These are phyloP conservation scores for Xylaria sp. DNA, from an alignment of 2,329 filamentous ascomycete species.

Conservation along the genomic window DNA sequence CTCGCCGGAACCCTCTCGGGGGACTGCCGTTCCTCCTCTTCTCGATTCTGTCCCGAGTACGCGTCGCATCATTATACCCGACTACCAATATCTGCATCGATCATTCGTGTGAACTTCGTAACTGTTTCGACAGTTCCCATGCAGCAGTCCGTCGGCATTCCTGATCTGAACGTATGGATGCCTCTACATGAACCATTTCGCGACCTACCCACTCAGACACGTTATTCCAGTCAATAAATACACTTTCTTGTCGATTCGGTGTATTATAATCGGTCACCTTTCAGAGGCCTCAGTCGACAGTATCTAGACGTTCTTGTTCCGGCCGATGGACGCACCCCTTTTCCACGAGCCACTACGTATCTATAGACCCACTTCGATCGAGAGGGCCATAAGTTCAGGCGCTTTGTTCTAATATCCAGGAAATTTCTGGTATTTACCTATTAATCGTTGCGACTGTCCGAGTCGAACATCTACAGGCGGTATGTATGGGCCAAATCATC, in stretches of 20 bases:
- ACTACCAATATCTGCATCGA: no score
- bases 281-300: slow-evolving; percentile 13
- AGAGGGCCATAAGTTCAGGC: slow-evolving; percentile 45
- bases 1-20: neutral
- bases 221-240: slow-evolving; percentile 20
- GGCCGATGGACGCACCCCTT: slow-evolving; percentile 64
- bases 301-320: slow-evolving; percentile 46
- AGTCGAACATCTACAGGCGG: slow-evolving; percentile 32
- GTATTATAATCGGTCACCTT: slow-evolving; percentile 8
- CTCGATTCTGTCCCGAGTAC: neutral
- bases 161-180: slow-evolving; percentile 31
- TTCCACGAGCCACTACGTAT: slow-evolving; percentile 53
- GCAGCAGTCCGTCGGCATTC: slow-evolving; percentile 22
- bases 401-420: slow-evolving; percentile 9
- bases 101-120: no score
- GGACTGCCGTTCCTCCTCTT: neutral
- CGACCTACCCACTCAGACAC: slow-evolving; percentile 26
- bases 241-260: slow-evolving; percentile 1
- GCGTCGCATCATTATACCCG: no score
- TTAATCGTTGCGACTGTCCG: slow-evolving; percentile 19
- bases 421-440: slow-evolving; percentile 26
- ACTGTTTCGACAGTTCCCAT: slow-evolving; percentile 20
- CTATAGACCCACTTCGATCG: slow-evolving; percentile 41
- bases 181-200: slow-evolving; percentile 22
- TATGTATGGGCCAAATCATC: slow-evolving; percentile 71